Percentiles rank a stretch among this genome's conserved stretches.
Evolutionary conservation across 202 grass and related monocot genomes (phyloP).

Genomic region (Saccharum hybrid): DNA sequence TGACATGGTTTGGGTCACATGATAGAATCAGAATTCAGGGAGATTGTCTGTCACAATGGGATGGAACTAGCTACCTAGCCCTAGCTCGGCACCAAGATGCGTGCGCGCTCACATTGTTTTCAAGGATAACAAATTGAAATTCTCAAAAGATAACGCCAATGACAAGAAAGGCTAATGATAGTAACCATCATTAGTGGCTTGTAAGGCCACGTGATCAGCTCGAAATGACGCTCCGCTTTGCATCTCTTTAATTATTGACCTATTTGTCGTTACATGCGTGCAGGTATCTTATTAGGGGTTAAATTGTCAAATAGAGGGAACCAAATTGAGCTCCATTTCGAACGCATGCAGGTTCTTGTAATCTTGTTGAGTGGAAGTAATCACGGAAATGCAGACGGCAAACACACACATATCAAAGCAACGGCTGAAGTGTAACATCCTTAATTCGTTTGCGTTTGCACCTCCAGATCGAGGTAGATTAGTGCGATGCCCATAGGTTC

Average conservation of each 20-base stretch:
- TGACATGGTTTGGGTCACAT: not conserved
- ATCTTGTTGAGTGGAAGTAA: too few relatives aligned
- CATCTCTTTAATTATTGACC: conserved; percentile 6
- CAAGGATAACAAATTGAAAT: conserved; percentile 43
- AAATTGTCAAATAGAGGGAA: not conserved
- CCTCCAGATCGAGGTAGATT: not conserved
- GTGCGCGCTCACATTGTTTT: conserved; percentile 36
- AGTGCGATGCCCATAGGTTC: conserved; percentile 19
- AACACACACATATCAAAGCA: not conserved
- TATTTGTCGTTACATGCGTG: conserved; percentile 32
- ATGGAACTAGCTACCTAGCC: conserved; percentile 24
- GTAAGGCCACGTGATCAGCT: conserved; percentile 24
- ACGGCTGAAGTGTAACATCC: conserved; percentile 19
- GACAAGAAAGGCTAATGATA: conserved; percentile 53
- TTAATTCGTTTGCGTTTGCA: conserved; percentile 39
- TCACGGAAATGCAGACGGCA: not conserved
- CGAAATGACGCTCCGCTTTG: conserved; percentile 37
- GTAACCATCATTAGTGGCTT: conserved; percentile 44
- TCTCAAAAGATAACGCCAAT: conserved; percentile 43
- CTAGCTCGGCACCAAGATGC: conserved; percentile 26
- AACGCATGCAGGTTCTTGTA: too few relatives aligned
- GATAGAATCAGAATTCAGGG: conserved; percentile 47
- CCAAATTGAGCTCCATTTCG: too few relatives aligned
- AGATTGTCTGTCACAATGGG: not conserved
- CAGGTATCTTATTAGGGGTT: not conserved